Evolutionary conservation across 2,329 filamentous ascomycete genomes (phyloP), one percentile per base, ranked within the genome.

Genomic region (Hymenoscyphus infarciens): DNA sequence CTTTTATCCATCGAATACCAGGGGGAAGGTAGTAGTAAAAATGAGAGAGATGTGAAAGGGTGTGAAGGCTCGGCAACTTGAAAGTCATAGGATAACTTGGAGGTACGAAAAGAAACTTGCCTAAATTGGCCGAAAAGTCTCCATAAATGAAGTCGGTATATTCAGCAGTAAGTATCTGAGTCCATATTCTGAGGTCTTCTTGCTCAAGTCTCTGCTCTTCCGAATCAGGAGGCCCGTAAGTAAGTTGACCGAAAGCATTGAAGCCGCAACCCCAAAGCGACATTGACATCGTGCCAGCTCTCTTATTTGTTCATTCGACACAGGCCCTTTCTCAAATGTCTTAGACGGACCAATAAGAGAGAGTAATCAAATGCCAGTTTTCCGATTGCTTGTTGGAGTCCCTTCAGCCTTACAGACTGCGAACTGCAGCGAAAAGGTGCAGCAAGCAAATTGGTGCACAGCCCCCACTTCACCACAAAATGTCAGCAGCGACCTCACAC

Each of bases 241-340:
- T 66, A 16, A 87, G 77, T 68, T 87, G 84, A 61, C 75, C 73
- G 82, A 82, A 87, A 60, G 83, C 82, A 69, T 87, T 87, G 74
- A 84, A 81, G 49, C 85, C 85, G 2, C 81, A 68, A 52, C 80
- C 82, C 69, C 82, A 83, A 5, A 87, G 54, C 42, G 60, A 35
- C 38, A 16, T 56, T 15, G 11, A 29, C 53, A 35, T 35, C 33
- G 33, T 35, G 15, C 29, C 27, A 31, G 35, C 3, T 22, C 52
- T 54, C 22, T 22, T 31, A 31, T 31, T 31, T 31, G 29, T 31
- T 6, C 5, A 31, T 31, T 31, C 29, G 29, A 31, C 7, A 31
- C 29, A 31, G 5, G 29, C 29, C 5, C 29, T 1, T 31, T 31
- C 8, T 6, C 6, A 42, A 5, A 8, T 22, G 11, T 1, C 16